Percentiles rank a stretch among this genome's conserved stretches.
These are phyloP conservation scores for Teratosphaeria epicoccoides DNA, from an alignment of 2,329 filamentous ascomycete genomes.

Conservation along the genomic window DNA sequence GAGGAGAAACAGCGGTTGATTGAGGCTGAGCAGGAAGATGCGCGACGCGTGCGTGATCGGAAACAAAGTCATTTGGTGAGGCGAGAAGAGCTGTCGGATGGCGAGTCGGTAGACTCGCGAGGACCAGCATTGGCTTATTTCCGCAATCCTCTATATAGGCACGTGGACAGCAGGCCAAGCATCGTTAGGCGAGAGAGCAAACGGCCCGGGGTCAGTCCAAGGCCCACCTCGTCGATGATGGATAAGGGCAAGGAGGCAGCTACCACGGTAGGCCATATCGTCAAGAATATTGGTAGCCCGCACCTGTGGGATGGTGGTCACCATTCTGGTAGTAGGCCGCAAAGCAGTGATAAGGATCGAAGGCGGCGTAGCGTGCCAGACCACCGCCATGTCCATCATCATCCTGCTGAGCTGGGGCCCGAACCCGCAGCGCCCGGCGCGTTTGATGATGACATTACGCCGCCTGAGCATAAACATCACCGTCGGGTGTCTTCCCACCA, in stretches of 20 bases:
- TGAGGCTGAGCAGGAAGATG: slow-evolving; percentile 17
- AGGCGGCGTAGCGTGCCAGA: slow-evolving; percentile 14
- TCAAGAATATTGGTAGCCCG: slow-evolving; percentile 25
- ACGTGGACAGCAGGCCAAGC: slow-evolving; percentile 32
- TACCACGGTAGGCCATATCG: slow-evolving; percentile 26
- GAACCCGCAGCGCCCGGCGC: slow-evolving; percentile 1
- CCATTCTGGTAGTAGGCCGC: slow-evolving; percentile 12
- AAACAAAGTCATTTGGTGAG: slow-evolving; percentile 8
- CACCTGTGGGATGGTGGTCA: slow-evolving; percentile 26
- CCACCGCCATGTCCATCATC: slow-evolving; percentile 14
- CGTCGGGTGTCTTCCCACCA: slow-evolving; percentile 4
- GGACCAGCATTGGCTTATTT: slow-evolving; percentile 39
- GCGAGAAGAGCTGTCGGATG: slow-evolving; percentile 13
- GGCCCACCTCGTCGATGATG: slow-evolving; percentile 19
- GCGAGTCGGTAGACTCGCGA: slow-evolving; percentile 33
- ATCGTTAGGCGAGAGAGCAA: slow-evolving; percentile 32
- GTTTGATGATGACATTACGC: not conserved
- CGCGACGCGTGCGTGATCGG: slow-evolving; percentile 13
- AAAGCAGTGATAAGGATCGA: slow-evolving; percentile 13
- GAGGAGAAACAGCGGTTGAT: slow-evolving; percentile 14
- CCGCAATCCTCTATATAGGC: slow-evolving; percentile 39
- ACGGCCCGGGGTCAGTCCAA: slow-evolving; percentile 22
- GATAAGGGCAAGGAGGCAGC: slow-evolving; percentile 28
- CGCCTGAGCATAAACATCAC: slow-evolving; percentile 5
- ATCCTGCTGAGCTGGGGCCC: slow-evolving; percentile 9